These are phyloP conservation scores for Eucalyptus sideroxylon DNA, from an alignment of 345 rosid species.

Conservation along the genomic window DNA sequence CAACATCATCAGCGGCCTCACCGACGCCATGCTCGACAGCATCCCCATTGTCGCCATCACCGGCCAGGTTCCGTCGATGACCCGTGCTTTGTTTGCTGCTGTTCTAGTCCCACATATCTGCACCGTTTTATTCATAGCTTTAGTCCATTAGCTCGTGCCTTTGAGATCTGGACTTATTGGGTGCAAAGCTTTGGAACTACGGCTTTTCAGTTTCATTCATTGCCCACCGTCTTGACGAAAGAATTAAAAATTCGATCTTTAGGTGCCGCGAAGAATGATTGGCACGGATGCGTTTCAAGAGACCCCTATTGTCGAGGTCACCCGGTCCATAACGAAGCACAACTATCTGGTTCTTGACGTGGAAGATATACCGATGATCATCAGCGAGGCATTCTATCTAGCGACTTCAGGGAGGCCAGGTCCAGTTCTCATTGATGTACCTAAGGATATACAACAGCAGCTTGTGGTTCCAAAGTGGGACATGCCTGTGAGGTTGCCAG, in stretches of 20 bases:
- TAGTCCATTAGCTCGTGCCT: not conserved
- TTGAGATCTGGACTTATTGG: not conserved
- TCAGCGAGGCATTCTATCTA: conserved; percentile 69
- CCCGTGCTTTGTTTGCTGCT: not conserved
- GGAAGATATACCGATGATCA: conserved; percentile 82
- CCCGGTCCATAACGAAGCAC: conserved; percentile 83
- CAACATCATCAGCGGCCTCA: conserved; percentile 77
- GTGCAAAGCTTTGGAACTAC: not conserved
- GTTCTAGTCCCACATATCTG: not conserved
- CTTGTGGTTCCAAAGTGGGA: conserved; percentile 77
- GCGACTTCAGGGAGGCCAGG: conserved; percentile 92
- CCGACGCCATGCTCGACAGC: conserved; percentile 81
- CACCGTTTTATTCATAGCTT: not conserved
- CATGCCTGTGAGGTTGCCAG: conserved; percentile 40
- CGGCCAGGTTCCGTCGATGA: conserved; percentile 43
- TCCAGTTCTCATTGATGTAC: conserved; percentile 84
- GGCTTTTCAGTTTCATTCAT: not conserved
- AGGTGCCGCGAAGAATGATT: conserved; percentile 92
- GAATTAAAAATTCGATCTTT: not conserved
- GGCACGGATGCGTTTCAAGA: conserved; percentile 95
- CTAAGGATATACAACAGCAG: conserved; percentile 94
- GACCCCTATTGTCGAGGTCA: conserved; percentile 90
- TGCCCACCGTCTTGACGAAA: not conserved
- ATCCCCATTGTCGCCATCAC: conserved; percentile 83
- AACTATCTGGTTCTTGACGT: conserved; percentile 80